Evolutionary conservation across 2,329 filamentous ascomycete genomes (phyloP).

Genomic region (Microsporum ferrugineum): DNA sequence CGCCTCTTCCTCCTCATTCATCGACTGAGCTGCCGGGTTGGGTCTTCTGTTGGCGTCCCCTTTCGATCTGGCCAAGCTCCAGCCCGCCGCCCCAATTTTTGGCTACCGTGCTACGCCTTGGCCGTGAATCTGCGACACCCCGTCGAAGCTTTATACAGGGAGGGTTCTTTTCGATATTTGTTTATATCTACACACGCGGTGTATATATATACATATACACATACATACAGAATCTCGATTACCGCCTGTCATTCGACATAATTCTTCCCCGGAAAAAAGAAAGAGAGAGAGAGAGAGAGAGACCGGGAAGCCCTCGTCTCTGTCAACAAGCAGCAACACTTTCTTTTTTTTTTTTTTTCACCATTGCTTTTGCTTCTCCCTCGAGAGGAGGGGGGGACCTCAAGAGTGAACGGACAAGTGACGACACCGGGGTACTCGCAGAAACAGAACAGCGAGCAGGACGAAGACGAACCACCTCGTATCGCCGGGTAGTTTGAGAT

Average conservation of each 20-base stretch:
- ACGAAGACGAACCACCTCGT: not conserved
- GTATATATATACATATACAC: not conserved
- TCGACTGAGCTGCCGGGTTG: not conserved
- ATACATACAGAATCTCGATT: not conserved
- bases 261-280: not conserved
- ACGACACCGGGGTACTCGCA: not conserved
- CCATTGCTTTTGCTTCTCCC: not conserved
- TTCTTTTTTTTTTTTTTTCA: not conserved
- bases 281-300: too few relatives aligned
- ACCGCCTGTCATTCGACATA: not conserved
- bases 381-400: not conserved
- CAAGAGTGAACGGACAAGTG: not conserved
- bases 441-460: not conserved
- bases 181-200: not conserved
- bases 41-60: not conserved
- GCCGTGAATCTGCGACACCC: not conserved
- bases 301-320: not conserved
- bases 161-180: not conserved
- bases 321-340: not conserved
- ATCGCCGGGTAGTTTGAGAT: not conserved
- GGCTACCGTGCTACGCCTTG: slow-evolving; percentile 4
- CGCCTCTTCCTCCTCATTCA: not conserved
- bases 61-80: slow-evolving; percentile 2
- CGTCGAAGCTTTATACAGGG: not conserved
- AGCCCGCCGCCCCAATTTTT: slow-evolving; percentile 1